Conservation (phyloP, 2,329 filamentous ascomycete genomes). For the Paecilomyces variotii region DNA sequence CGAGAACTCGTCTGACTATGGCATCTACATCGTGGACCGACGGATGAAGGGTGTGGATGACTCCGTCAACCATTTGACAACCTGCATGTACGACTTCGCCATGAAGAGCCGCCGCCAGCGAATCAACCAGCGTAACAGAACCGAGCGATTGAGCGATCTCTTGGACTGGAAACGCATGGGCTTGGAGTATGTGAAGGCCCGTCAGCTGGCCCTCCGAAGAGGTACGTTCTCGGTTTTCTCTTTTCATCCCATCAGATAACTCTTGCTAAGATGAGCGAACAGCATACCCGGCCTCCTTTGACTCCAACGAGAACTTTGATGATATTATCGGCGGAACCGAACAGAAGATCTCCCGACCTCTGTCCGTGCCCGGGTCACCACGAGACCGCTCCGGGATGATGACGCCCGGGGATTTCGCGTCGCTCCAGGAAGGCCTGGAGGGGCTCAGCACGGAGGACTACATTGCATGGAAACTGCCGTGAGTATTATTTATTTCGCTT, state of each 20-base stretch:
- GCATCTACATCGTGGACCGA: constrained; percentile 97
- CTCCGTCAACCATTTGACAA: constrained; percentile 88
- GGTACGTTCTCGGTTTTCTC: constrained; percentile 21
- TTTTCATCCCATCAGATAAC: neutral
- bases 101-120: constrained; percentile 90
- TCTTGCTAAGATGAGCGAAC: constrained; percentile 1
- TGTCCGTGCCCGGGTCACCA: constrained; percentile 90
- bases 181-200: constrained; percentile 96
- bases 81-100: constrained; percentile 90
- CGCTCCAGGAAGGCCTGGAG: constrained; percentile 87
- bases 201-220: constrained; percentile 81
- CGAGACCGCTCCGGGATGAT: constrained; percentile 92
- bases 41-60: constrained; percentile 94
- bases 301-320: constrained; percentile 66
- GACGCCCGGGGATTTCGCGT: constrained; percentile 97
- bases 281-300: constrained; percentile 84
- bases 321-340: constrained; percentile 89
- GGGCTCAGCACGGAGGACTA: constrained; percentile 95
- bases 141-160: constrained; percentile 86
- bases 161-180: constrained; percentile 99
- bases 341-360: constrained; percentile 87
- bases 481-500: constrained; percentile 37
- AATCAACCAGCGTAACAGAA: constrained; percentile 97
- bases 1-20: constrained; percentile 95
- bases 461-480: constrained; percentile 96